A percentile compares a stretch with the other conserved stretches of the same genome.
These are phyloP conservation scores for Coemansia sp. DNA, from an alignment of 192 early-diverging fungal species.

Conservation along the genomic window DNA sequence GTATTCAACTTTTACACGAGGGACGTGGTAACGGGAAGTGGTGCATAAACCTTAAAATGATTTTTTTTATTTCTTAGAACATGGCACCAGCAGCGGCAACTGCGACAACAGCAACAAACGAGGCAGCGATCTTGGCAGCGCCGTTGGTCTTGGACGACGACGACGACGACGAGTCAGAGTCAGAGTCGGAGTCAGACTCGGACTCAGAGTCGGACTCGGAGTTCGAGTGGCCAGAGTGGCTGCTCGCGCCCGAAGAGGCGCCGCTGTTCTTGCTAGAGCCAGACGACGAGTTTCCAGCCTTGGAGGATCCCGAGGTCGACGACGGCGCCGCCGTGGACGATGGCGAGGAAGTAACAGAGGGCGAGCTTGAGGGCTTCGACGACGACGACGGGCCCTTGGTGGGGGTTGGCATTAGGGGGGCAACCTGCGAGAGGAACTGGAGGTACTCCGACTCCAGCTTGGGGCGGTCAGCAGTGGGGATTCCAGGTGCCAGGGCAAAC, in stretches of 20 bases:
- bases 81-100: conserved; percentile 27
- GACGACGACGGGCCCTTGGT: not conserved
- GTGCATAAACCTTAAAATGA: too few species aligned
- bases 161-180: not conserved
- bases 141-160: conserved; percentile 6
- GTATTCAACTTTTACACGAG: not conserved
- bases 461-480: conserved; percentile 13
- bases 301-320: not conserved
- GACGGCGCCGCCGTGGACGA: not conserved
- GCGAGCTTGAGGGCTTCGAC: not conserved
- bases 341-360: not conserved
- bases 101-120: conserved; percentile 22
- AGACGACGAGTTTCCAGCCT: not conserved
- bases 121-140: conserved; percentile 18
- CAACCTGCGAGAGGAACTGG: conserved; percentile 27
- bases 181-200: not conserved
- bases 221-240: not conserved
- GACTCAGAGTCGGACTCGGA: conserved; percentile 2
- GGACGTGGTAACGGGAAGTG: not conserved
- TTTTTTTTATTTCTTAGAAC: conserved; percentile 29
- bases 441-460: conserved; percentile 39
- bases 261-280: not conserved
- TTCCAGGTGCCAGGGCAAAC: conserved; percentile 23
- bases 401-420: conserved; percentile 21
- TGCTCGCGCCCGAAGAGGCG: not conserved